Evolutionary conservation across 805 yeast species (phyloP), one percentile per base, ranked within the genome.

Genomic region (Cyberlindnera bimundalis): DNA sequence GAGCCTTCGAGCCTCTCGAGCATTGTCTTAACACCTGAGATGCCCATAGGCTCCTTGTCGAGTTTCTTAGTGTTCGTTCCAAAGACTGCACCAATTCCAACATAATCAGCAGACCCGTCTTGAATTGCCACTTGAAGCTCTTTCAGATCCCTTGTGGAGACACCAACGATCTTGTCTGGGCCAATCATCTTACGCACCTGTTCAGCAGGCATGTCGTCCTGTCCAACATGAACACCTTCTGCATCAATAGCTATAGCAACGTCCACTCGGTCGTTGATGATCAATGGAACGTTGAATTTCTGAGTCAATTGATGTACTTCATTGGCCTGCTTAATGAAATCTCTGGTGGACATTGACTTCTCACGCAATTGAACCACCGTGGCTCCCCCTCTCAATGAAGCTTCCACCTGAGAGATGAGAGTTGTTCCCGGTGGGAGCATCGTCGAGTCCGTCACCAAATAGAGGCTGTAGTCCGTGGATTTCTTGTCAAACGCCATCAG

Each of bases 191-290:
- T 55, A 27, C 96, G 63, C 1, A 78, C 93, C 28, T 71, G 51
- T 1, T 52, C 51, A 7, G 62, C 62, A 4, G 68, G 66, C 86
- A 89, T 85, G 57, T 89, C 97, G 39, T 81, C 89, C 60, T 89
- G 96, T 1, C 97, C 97, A 16, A 89, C 86, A 65, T 89, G 97
- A 8, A 90, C 82, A 26, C 96, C 96, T 48, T 87, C 96, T 2
- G 95, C 95, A 51, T 76, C 93, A 41, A 87, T 71, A 0, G 96
- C 96, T 32, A 90, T 64, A 0, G 96, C 96, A 11, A 90, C 87
- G 56, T 89, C 97, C 3, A 87, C 73, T 37, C 96, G 66, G 55
- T 89, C 96, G 51, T 89, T 87, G 55, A 89, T 88, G 25, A 89
- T 76, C 49, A 89, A 66, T 0, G 96, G 96, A 7, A 90, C 78